Conservation (phyloP, 768 basidiomycete species). For the Psilocybe azurescens region DNA sequence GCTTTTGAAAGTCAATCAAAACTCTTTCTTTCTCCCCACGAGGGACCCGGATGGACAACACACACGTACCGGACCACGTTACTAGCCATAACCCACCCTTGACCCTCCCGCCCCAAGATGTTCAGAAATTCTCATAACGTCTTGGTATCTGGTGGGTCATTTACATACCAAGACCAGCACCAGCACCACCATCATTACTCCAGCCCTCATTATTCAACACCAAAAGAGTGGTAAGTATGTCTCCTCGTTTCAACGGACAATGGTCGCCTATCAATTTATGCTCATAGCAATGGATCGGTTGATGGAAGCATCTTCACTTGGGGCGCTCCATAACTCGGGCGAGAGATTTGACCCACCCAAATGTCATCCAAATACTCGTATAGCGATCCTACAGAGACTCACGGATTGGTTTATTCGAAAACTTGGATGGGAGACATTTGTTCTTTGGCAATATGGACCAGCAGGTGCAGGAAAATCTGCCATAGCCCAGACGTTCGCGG, state of each 20-base stretch:
- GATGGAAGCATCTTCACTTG: not conserved
- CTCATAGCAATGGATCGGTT: not conserved
- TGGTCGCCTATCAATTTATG: not conserved
- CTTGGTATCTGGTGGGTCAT: not conserved
- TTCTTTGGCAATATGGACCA: slow-evolving; percentile 23
- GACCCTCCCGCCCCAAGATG: too few relatives aligned
- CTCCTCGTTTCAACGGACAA: not conserved
- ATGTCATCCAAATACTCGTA: slow-evolving; percentile 22
- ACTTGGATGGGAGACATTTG: not conserved
- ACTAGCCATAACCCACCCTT: too few relatives aligned
- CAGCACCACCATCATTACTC: not conserved
- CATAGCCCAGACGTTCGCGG: slow-evolving; percentile 20
- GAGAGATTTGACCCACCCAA: slow-evolving; percentile 15
- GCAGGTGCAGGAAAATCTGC: slow-evolving; percentile 28
- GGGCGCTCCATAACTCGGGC: slow-evolving; percentile 15
- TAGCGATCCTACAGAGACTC: slow-evolving; percentile 10
- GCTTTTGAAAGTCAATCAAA: too few relatives aligned
- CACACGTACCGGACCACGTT: too few relatives aligned
- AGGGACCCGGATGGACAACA: too few relatives aligned
- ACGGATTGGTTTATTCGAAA: slow-evolving; percentile 12
- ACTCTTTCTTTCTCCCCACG: too few relatives aligned
- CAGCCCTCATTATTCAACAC: too few relatives aligned
- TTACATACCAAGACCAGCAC: not conserved
- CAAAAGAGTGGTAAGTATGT: not conserved
- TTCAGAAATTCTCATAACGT: not conserved